Percentiles rank a stretch among this genome's conserved stretches.
These are phyloP conservation scores for Eleusine indica DNA, from an alignment of 176 grass and related monocot genomes.

Conservation along the genomic window DNA sequence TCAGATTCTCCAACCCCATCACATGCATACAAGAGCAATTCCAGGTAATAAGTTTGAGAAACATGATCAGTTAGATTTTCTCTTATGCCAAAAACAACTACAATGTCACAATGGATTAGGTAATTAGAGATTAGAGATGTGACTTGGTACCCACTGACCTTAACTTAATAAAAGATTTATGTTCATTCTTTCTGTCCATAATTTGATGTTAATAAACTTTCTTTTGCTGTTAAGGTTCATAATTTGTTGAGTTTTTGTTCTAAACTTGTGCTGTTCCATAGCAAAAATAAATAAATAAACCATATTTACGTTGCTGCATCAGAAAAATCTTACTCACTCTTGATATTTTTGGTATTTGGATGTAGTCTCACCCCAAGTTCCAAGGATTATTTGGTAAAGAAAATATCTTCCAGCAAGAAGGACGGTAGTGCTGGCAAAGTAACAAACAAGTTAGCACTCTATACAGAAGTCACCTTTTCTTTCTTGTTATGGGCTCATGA, in stretches of 20 bases:
- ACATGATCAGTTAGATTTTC: constrained; percentile 19
- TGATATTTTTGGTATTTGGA: constrained; percentile 30
- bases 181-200: background rate
- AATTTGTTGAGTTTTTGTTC: constrained; percentile 24
- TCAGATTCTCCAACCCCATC: constrained; percentile 42
- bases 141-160: background rate
- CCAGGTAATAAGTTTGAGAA: constrained; percentile 45
- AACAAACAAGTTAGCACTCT: constrained; percentile 76
- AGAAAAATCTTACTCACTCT: constrained; percentile 30
- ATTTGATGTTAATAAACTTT: constrained; percentile 8
- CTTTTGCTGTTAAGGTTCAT: constrained; percentile 9
- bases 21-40: constrained; percentile 38
- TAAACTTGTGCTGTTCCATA: background rate
- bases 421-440: constrained; percentile 60
- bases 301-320: constrained; percentile 4
- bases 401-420: constrained; percentile 57
- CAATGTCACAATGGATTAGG: background rate
- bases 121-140: constrained; percentile 25
- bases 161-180: background rate
- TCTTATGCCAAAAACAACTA: constrained; percentile 22
- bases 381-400: constrained; percentile 50
- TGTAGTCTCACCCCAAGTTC: constrained; percentile 42
- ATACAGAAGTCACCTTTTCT: constrained; percentile 17
- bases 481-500: constrained; percentile 16
- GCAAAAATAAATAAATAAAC: background rate